Percentiles rank a stretch among this genome's conserved stretches.
Conservation (phyloP, 371 early-diverging fungal genomes). For the Mucor piriformis region DNA sequence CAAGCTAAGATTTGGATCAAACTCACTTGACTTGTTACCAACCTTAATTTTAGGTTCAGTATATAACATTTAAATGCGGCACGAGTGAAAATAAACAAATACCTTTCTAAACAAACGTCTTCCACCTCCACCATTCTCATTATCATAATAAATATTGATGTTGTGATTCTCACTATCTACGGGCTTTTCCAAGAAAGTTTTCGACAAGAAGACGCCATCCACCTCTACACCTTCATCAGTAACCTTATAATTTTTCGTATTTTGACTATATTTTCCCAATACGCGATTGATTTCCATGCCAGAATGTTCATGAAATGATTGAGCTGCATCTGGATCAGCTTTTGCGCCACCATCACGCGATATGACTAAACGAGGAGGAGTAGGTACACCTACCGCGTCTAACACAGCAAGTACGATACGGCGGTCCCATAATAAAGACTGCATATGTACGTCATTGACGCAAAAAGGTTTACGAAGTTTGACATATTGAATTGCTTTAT, state of each 20-base stretch:
- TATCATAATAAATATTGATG: conserved; percentile 92
- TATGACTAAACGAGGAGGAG: conserved; percentile 83
- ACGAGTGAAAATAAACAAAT: neutral
- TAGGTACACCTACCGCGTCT: conserved; percentile 83
- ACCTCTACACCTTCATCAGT: conserved; percentile 75
- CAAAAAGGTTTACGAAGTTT: conserved; percentile 82
- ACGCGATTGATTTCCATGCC: conserved; percentile 56
- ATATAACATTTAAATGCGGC: neutral
- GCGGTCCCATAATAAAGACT: conserved; percentile 92
- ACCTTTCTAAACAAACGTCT: conserved; percentile 95
- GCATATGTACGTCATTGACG: conserved; percentile 91
- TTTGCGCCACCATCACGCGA: conserved; percentile 75
- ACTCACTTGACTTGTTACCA: conserved; percentile 96
- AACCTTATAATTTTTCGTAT: conserved; percentile 22
- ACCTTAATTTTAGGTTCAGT: conserved; percentile 40
- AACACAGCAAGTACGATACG: conserved; percentile 87
- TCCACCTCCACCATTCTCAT: conserved; percentile 85
- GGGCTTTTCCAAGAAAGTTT: conserved; percentile 99
- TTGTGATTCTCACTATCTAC: conserved; percentile 97
- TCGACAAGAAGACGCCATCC: conserved; percentile 68
- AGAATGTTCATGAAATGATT: conserved; percentile 43
- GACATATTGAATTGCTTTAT: conserved; percentile 92
- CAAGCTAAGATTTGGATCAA: conserved; percentile 65
- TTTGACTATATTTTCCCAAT: conserved; percentile 23
- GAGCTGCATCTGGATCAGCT: conserved; percentile 44